Base-by-base conservation (phyloP, 768 basidiomycete species). In the Macrolepiota dolichaula region DNA sequence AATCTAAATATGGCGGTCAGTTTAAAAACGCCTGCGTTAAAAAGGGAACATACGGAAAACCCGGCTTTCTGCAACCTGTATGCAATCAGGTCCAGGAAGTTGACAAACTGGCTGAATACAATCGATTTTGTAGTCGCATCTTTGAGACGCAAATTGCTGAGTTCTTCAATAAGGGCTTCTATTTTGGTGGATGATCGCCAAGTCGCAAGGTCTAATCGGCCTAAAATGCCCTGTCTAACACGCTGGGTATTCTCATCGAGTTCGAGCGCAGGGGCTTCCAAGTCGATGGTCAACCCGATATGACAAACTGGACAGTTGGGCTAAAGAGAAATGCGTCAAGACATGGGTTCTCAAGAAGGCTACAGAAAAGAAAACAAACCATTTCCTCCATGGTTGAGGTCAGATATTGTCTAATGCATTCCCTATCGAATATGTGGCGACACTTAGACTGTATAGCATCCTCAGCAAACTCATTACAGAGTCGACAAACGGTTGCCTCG, bases 111-210 rank as follows among this genome's bases (percentile, higher is more conserved):
- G 66, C 92, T 94, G 72, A 98, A 99, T 17, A 99, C 96, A 55
- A 99, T 84, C 72, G 92, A 94, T 78, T 99, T 99, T 35, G 93
- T 94, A 11, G 95, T 96, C 29, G 89, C 81, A 70, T 98, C 93
- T 69, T 95, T 84, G 63, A 80, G 72, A 37, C 95, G 81, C 42
- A 97, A 80, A 71, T 92, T 94, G 68, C 83, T 86, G 56, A 99
- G 75, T 74, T 99, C 97, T 73, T 99, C 97, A 3, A 98, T 79
- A 4, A 99, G 81, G 1, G 96, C 96, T 71, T 99, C 97, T 46
- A 98, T 93, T 79, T 98, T 99, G 4, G 94, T 88, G n/a, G 93
- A 96, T 1, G 94, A 96, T 51, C 94, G 84, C 94, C 94, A 97
- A 50, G 85, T 87, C 65, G 92, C 86, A 17, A 98, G 77, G 70